Evolutionary conservation across 2,329 filamentous ascomycete genomes (phyloP), one percentile per base, ranked within the genome.

Genomic region (Cordyceps tenuipes): DNA sequence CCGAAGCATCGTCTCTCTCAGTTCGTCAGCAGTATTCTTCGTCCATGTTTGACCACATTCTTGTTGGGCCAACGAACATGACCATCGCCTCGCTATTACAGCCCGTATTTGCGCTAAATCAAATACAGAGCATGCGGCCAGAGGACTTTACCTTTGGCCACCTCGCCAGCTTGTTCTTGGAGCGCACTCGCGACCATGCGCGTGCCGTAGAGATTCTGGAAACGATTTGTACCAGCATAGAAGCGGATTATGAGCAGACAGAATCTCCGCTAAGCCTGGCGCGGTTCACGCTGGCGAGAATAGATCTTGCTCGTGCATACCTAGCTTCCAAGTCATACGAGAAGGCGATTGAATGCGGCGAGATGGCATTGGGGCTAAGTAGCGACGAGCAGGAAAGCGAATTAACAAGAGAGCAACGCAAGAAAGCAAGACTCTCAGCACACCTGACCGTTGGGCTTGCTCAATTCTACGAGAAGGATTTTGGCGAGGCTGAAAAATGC

Each of bases 371-470:
- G 0, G 85, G 89, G 64, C 81, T 97, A 3, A 90, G 87, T 47
- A 82, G 83, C 26, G 90, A 93, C 49, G 85, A 88, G 41, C 82
- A 84, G 3, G 83, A 85, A 31, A 83, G 83, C 60, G 84, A 87
- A 62, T 78, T 92, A 23, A 81, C 83, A 3, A 75, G 77, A 3
- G 84, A 89, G 44, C 80, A 85, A 55, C 83, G 90, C 46, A 79
- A 78, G 58, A 90, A 85, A 68, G 83, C 90, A 39, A 84, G 90
- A 34, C 79, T 99, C 3, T 96, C 91, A 1, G 89, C 91, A 0
- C 89, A 96, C 68, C 75, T 99, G 43, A 96, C 92, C 0, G 83
- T 90, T 2, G 94, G 94, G 0, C 77, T 99, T 3, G 89, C 92
- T 1, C 82, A 89, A 62, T 96, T 92, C 73, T 90, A 89, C 70